Evolutionary conservation across 2,329 filamentous ascomycete genomes (phyloP), one percentile per base, ranked within the genome.

Genomic region (Penicillium sp.): DNA sequence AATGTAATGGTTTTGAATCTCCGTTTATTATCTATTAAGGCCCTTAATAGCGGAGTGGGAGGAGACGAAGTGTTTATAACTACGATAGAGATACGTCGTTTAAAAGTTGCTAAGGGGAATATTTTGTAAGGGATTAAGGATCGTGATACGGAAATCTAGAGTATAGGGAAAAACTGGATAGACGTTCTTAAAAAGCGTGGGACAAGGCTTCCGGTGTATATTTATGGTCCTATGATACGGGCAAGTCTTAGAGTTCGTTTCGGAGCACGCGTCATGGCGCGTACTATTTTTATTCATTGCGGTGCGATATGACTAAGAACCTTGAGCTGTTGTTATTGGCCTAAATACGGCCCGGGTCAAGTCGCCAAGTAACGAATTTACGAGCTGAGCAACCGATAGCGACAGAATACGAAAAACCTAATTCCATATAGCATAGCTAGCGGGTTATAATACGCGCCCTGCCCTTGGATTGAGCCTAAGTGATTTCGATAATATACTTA

Each of bases 1-100:
- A 58, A 55, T 52, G 56, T 61, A 53, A 66, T 64, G 5, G 52
- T 39, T 48, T 60, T 59, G 51, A 66, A 65, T 59, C 63, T 41
- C 57, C 23, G 42, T 49, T 62, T 58, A 15, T 50, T 55, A 55
- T 57, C 29, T 31, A 36, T 38, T 33, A 53, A 17, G 52, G 42
- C 43, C 45, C n/a, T 62, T 48, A 59, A 55, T 50, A 58, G 62
- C 44, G 56, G 55, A 31, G 53, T 62, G 38, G 59, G 57, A 47
- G 60, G 61, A 60, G 57, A 44, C 41, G 50, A 63, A 21, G 25
- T 56, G 45, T 50, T 55, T 60, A 63, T 64, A 21, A 39, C 50
- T 49, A 31, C 27, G 59, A 57, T 43, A 50, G 36, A 43, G 55
- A 9, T 55, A 31, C 42, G 45, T 47, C 29, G 55, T 54, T 27